Conservation (phyloP, 2,329 filamentous ascomycete species). For the Penicillium sp. region DNA sequence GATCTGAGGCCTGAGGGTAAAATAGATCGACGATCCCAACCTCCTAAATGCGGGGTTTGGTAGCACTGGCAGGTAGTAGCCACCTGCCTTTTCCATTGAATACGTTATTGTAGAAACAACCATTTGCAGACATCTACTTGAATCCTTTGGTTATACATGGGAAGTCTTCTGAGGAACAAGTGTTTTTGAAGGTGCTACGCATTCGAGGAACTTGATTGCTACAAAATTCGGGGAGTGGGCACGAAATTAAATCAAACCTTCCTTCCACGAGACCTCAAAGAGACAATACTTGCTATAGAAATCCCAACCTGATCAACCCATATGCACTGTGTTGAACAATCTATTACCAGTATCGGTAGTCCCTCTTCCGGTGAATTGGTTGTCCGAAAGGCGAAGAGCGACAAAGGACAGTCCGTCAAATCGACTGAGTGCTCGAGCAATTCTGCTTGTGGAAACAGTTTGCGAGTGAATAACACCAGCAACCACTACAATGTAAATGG, state of each 20-base stretch:
- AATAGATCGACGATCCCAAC: not conserved
- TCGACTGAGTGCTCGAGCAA: slow-evolving; percentile 16
- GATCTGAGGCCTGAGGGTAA: not conserved
- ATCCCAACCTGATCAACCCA: not conserved
- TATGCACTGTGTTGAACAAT: not conserved
- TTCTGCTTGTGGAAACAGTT: slow-evolving; percentile 21
- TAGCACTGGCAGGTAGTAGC: not conserved
- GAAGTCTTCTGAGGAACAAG: not conserved
- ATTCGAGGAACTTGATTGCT: not conserved
- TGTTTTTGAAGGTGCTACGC: not conserved
- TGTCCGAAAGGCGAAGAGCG: slow-evolving; percentile 55
- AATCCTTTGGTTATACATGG: too few species aligned
- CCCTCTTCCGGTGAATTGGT: slow-evolving; percentile 53
- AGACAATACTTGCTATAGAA: not conserved
- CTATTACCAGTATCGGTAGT: slow-evolving; percentile 53
- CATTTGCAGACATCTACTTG: too few species aligned
- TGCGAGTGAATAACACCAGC: slow-evolving; percentile 54
- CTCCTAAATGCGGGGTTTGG: not conserved
- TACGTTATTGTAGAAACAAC: not conserved
- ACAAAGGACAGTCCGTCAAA: slow-evolving; percentile 42
- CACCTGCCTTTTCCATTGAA: not conserved
- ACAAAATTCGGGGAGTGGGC: not conserved
- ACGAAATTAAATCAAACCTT: not conserved
- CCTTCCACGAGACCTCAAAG: not conserved
- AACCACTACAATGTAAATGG: slow-evolving; percentile 52